Conservation (phyloP, 2,329 filamentous ascomycete genomes). For the Cercospora sp. region DNA sequence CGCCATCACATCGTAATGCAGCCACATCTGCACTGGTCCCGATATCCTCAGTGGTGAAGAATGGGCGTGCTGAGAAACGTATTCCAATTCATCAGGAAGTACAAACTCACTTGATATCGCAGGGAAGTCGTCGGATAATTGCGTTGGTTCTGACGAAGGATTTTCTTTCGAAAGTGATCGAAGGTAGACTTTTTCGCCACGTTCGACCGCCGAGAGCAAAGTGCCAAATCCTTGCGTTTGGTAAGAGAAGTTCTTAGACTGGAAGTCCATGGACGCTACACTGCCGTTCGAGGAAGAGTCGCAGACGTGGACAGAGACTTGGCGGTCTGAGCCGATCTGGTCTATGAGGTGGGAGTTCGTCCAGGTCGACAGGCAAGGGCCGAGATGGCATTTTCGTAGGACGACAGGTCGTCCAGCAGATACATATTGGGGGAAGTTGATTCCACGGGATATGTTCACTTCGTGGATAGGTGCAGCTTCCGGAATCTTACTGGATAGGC, state of each 20-base stretch:
- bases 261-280: conserved; percentile 69
- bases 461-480: conserved; percentile 49
- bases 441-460: conserved; percentile 52
- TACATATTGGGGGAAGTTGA: conserved; percentile 63
- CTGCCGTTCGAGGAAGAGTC: conserved; percentile 43
- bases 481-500: conserved; percentile 18
- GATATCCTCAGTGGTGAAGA: conserved; percentile 80
- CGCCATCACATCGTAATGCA: conserved; percentile 89
- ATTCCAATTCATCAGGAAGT: conserved; percentile 62
- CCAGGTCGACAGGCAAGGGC: conserved; percentile 68
- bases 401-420: conserved; percentile 62
- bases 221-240: conserved; percentile 64
- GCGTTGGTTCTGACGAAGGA: conserved; percentile 69
- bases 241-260: conserved; percentile 79
- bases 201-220: conserved; percentile 63
- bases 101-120: conserved; percentile 67
- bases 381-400: conserved; percentile 65
- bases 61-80: conserved; percentile 64
- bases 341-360: conserved; percentile 65
- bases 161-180: conserved; percentile 70
- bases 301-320: neutral
- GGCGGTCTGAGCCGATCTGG: neutral
- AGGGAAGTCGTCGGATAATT: conserved; percentile 70
- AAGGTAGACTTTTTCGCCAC: conserved; percentile 70
- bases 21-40: conserved; percentile 80